phyloP scores from a whole-genome alignment of 345 rosid species.

The Citrus glauca region DNA sequence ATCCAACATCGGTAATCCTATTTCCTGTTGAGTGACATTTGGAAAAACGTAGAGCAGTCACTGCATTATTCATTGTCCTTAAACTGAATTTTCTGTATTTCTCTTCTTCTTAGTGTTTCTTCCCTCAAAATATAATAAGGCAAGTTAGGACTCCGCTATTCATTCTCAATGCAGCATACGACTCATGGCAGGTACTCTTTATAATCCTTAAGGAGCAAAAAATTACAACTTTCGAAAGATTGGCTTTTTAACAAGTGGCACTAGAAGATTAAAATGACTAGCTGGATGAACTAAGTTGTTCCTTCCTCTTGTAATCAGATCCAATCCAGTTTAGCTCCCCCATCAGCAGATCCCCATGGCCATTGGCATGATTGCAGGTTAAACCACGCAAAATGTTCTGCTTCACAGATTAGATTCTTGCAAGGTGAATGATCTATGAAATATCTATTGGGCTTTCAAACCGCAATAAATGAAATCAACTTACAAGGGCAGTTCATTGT shows the following conservation, averaged over 20 bases:
- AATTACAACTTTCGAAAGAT: neutral
- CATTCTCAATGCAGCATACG: constrained; percentile 86
- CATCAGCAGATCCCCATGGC: constrained; percentile 85
- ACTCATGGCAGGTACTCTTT: constrained; percentile 91
- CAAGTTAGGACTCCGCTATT: constrained; percentile 75
- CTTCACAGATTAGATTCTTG: constrained; percentile 61
- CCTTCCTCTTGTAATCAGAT: constrained; percentile 43
- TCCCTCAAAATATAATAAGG: constrained; percentile 88
- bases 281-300: constrained; percentile 12
- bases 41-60: neutral
- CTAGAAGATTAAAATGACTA: neutral
- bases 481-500: neutral
- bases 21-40: neutral
- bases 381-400: constrained; percentile 66
- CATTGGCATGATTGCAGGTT: constrained; percentile 79
- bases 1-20: constrained; percentile 71
- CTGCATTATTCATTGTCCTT: neutral
- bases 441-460: neutral
- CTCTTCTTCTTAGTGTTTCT: constrained; percentile 67
- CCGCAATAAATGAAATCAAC: neutral
- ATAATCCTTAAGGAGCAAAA: neutral
- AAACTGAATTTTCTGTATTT: constrained; percentile 6
- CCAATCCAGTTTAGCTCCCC: constrained; percentile 89
- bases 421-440: constrained; percentile 49
- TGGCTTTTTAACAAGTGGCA: neutral